Evolutionary conservation across 1,284 basidiomycete species (phyloP), one percentile per base, ranked within the genome.

Genomic region (Inonotus obliquus): DNA sequence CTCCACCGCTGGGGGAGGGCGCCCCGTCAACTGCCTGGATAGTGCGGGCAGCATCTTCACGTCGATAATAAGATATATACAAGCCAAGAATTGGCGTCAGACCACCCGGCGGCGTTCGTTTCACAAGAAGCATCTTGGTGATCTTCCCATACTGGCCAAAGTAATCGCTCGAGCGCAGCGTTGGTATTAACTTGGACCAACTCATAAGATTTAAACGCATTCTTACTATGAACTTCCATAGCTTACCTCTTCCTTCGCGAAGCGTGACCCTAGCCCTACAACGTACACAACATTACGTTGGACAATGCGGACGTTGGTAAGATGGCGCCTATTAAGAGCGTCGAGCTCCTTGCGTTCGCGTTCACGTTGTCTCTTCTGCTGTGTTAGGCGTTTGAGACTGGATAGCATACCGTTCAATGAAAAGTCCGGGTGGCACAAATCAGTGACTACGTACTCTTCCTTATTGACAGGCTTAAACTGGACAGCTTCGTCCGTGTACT

Each of bases 61-160:
- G 86, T 57, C 94, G 86, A 68, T 96, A 85, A 72, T 97, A 99
- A 17, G 95, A 96, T 74, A 99, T 95, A 75, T 98, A 98, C 57
- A 99, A 81, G 35, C 96, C 96, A 29, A 98, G 84, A 48, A 94
- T 87, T 45, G 93, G 89, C 29, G 81, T 81, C 57, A 83, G 86
- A 58, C 84, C 87, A 52, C 85, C 85, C 4, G 92, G 84, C 1
- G 87, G 80, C 9, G 88, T 89, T 39, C 96, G 89, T 75, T 98
- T 97, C 60, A 93, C 90, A 53, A 99, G 85, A 59, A 98, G 81
- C 63, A 99, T 93, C 77, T 98, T 98, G 53, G 91, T 88, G 68
- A 99, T 98, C 77, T 96, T 97, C 67, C 97, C 97, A 75, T 98
- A 99, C 73, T 98, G 95, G 5, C 97, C 97, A 74, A 99, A 99